Evolutionary conservation across 805 yeast species (phyloP).

Genomic region (Danielia oregonensis): DNA sequence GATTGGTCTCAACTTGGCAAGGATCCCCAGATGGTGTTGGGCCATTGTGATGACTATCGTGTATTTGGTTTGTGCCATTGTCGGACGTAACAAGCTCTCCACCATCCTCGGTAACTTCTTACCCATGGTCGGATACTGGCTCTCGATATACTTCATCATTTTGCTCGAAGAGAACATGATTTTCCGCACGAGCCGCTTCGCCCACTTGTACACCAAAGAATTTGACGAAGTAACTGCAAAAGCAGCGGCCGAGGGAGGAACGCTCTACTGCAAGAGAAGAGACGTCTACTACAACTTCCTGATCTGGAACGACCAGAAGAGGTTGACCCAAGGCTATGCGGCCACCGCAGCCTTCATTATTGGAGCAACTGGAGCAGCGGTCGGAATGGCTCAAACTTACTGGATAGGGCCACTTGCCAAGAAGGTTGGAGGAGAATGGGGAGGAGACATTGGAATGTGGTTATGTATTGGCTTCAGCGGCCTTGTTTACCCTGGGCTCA

Average conservation of each 20-base stretch:
- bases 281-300: constrained; percentile 14
- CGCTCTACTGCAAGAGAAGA: constrained; percentile 1
- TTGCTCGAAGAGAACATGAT: constrained; percentile 68
- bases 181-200: constrained; percentile 51
- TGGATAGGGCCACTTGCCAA: constrained; percentile 75
- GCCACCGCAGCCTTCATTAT: constrained; percentile 59
- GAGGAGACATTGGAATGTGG: constrained; percentile 85
- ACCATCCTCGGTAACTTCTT: constrained; percentile 73
- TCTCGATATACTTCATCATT: constrained; percentile 72
- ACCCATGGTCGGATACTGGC: constrained; percentile 93
- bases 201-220: constrained; percentile 30
- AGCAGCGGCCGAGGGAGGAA: constrained; percentile 5
- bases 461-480: constrained; percentile 69
- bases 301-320: constrained; percentile 61
- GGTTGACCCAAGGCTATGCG: constrained; percentile 69
- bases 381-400: constrained; percentile 87
- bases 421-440: constrained; percentile 49
- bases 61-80: constrained; percentile 68
- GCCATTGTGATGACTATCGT: constrained; percentile 58
- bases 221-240: constrained; percentile 16
- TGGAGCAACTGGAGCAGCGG: constrained; percentile 78
- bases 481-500: constrained; percentile 55
- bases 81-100: constrained; percentile 70
- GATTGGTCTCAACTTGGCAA: constrained; percentile 48
- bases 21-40: constrained; percentile 77